Conservation (phyloP, 2,329 filamentous ascomycete species). For the Fonsecaea pedrosoi region DNA sequence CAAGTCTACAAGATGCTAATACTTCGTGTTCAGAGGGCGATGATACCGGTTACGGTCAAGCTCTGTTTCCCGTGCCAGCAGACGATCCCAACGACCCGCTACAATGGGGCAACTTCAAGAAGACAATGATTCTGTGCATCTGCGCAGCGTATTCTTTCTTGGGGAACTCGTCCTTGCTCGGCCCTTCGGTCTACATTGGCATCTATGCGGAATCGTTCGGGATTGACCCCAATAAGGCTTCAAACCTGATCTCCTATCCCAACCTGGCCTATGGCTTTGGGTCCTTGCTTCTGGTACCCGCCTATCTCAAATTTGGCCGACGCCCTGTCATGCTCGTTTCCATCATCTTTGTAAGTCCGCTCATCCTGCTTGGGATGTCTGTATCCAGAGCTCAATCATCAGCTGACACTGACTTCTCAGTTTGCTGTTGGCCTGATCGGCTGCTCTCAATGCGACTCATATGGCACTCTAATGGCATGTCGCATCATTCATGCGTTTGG, state of each 20-base stretch:
- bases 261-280: slow-evolving; percentile 67
- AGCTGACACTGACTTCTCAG: slow-evolving; percentile 33
- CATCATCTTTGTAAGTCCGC: slow-evolving; percentile 45
- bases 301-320: slow-evolving; percentile 61
- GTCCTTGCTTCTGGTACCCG: slow-evolving; percentile 62
- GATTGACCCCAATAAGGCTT: slow-evolving; percentile 59
- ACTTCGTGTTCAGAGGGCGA: slow-evolving; percentile 56
- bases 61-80: slow-evolving; percentile 66
- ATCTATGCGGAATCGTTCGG: slow-evolving; percentile 61
- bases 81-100: slow-evolving; percentile 68
- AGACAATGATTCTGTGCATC: slow-evolving; percentile 62
- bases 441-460: slow-evolving; percentile 50
- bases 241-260: slow-evolving; percentile 64
- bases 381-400: not conserved
- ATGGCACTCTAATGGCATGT: slow-evolving; percentile 51
- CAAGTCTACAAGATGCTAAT: slow-evolving; percentile 12
- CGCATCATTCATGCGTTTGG: slow-evolving; percentile 53
- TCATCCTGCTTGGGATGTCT: not conserved
- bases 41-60: slow-evolving; percentile 66
- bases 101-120: slow-evolving; percentile 63
- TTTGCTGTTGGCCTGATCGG: slow-evolving; percentile 54
- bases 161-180: slow-evolving; percentile 63
- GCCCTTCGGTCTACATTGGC: slow-evolving; percentile 64
- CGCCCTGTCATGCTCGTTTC: slow-evolving; percentile 54
- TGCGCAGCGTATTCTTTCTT: slow-evolving; percentile 65